Conservation (phyloP, 345 rosid genomes). For the Hypericum perforatum region DNA sequence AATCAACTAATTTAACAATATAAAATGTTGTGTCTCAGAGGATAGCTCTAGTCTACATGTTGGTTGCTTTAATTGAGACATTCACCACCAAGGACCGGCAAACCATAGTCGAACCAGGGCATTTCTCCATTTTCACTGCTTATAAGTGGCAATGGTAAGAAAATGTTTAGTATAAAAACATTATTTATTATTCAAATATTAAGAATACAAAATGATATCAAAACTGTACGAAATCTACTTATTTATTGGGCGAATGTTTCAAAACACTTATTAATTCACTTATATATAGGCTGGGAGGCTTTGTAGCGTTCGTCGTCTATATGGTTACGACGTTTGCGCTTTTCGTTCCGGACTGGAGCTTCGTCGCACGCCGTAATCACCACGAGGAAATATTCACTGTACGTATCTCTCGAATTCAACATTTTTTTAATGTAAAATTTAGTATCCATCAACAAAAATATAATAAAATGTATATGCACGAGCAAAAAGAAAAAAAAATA, state of each 20-base stretch:
- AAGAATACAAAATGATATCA: too few species aligned
- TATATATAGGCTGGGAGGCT: slow-evolving; percentile 53
- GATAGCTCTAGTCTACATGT: slow-evolving; percentile 49
- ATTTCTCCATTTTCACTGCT: slow-evolving; percentile 41
- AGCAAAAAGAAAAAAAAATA: too few species aligned
- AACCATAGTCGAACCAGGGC: slow-evolving; percentile 24
- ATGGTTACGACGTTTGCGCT: slow-evolving; percentile 42
- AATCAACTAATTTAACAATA: not conserved
- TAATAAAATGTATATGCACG: too few species aligned
- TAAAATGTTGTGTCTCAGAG: slow-evolving; percentile 28
- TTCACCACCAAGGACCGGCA: slow-evolving; percentile 45
- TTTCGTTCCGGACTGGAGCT: slow-evolving; percentile 61
- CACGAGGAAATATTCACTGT: slow-evolving; percentile 27
- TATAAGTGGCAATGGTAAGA: slow-evolving; percentile 56
- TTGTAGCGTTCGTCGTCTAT: slow-evolving; percentile 41
- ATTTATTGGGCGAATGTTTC: not conserved
- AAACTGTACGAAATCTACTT: too few species aligned
- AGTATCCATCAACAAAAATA: too few species aligned
- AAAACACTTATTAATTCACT: slow-evolving; percentile 5
- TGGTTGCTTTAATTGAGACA: slow-evolving; percentile 48
- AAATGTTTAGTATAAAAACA: too few species aligned
- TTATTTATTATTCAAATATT: too few species aligned
- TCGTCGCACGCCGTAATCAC: slow-evolving; percentile 5
- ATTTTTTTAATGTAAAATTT: too few species aligned
- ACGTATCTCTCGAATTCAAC: not conserved